Conservation (phyloP, 2,329 filamentous ascomycete species). For the Calonectria leucothoes region DNA sequence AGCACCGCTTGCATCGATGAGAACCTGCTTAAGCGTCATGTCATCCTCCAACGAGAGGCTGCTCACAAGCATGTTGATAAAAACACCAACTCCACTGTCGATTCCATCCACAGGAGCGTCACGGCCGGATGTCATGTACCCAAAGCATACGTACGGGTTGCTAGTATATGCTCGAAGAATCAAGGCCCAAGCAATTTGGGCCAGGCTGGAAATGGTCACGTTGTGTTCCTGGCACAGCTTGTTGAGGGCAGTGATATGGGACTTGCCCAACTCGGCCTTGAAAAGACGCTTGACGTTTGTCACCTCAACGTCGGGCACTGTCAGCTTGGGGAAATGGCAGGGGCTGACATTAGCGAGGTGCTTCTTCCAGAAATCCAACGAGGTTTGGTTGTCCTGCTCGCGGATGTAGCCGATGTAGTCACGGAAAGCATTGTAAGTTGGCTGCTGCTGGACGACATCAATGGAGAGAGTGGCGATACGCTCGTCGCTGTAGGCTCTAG, state of each 20-base stretch:
- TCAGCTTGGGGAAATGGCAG: not conserved
- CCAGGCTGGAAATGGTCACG: slow-evolving; percentile 2
- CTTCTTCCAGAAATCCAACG: not conserved
- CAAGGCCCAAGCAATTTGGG: not conserved
- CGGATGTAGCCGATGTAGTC: not conserved
- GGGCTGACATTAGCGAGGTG: not conserved
- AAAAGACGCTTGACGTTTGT: not conserved
- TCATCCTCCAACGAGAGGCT: not conserved
- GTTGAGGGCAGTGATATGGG: not conserved
- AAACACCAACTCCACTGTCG: not conserved
- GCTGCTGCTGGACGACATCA: not conserved
- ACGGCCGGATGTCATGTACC: not conserved
- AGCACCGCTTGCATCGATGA: not conserved
- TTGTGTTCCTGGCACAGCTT: slow-evolving; percentile 2
- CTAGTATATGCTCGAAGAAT: not conserved
- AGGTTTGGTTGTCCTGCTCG: not conserved
- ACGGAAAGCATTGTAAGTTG: not conserved
- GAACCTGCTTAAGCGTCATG: not conserved
- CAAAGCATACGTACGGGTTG: not conserved
- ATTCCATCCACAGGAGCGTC: not conserved
- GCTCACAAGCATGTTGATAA: slow-evolving; percentile 3
- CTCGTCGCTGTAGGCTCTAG: not conserved
- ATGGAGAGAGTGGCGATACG: not conserved
- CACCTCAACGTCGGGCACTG: not conserved
- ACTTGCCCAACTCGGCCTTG: not conserved